Percentiles rank a stretch among this genome's conserved stretches.
Conservation (phyloP, 2,329 filamentous ascomycete genomes). For the Lachnellula occidentalis region DNA sequence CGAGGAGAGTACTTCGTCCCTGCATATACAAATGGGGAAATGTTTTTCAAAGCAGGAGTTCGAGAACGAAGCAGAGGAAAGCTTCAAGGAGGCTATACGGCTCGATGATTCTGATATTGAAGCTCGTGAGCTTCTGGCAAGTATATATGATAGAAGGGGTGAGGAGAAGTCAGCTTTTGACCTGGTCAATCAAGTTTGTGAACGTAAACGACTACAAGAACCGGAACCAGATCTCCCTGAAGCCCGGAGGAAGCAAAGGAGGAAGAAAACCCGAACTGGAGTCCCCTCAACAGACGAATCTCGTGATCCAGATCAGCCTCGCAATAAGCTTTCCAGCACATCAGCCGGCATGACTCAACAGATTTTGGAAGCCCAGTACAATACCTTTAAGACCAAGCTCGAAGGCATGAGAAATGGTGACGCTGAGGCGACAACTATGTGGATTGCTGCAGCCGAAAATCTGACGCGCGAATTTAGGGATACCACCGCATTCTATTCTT, state of each 20-base stretch:
- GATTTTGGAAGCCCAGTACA: constrained; percentile 33
- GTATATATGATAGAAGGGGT: constrained; percentile 73
- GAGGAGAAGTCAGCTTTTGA: constrained; percentile 72
- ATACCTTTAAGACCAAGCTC: constrained; percentile 38
- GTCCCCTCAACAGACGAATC: too few relatives aligned
- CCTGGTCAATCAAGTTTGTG: constrained; percentile 69
- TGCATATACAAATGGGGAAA: constrained; percentile 41
- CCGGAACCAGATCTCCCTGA: constrained; percentile 7
- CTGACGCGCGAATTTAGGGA: constrained; percentile 60
- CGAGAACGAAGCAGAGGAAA: constrained; percentile 66
- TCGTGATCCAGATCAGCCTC: too few relatives aligned
- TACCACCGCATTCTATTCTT: constrained; percentile 59
- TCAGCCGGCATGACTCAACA: constrained; percentile 22
- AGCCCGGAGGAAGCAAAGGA: constrained; percentile 24
- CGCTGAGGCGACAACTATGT: constrained; percentile 30
- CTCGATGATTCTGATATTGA: constrained; percentile 67
- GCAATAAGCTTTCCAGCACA: neutral
- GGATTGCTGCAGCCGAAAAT: constrained; percentile 55
- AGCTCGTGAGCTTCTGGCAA: constrained; percentile 73
- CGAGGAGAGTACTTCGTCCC: constrained; percentile 42
- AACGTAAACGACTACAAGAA: constrained; percentile 37
- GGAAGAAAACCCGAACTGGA: neutral
- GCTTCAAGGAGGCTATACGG: constrained; percentile 69
- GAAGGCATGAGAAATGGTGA: constrained; percentile 30
- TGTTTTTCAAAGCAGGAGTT: constrained; percentile 65